phyloP scores from a whole-genome alignment of 2,329 filamentous ascomycete species.

The Shiraia bambusicola region DNA sequence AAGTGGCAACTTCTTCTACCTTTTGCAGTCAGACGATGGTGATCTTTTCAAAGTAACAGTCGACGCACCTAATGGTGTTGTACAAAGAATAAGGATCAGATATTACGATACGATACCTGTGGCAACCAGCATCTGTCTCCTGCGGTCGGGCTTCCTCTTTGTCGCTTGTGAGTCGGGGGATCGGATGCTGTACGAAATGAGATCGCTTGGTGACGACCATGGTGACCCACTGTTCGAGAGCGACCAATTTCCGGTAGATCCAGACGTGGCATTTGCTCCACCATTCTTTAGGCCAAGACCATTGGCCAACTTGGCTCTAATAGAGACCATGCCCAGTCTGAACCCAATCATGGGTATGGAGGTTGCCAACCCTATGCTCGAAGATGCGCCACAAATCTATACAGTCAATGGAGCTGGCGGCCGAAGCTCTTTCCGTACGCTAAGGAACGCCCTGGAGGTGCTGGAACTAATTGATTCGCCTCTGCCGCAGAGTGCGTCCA shows the following conservation, averaged over 20 bases:
- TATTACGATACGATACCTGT: slow-evolving; percentile 97
- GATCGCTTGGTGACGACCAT: slow-evolving; percentile 93
- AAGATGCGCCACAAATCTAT: slow-evolving; percentile 96
- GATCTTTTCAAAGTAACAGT: slow-evolving; percentile 96
- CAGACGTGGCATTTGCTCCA: slow-evolving; percentile 69
- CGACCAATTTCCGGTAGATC: slow-evolving; percentile 77
- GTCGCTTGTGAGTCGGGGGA: slow-evolving; percentile 91
- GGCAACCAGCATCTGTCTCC: slow-evolving; percentile 81
- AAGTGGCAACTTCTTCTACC: slow-evolving; percentile 88
- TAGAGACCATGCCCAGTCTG: slow-evolving; percentile 83
- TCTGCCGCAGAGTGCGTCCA: slow-evolving; percentile 81
- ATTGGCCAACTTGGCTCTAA: slow-evolving; percentile 78
- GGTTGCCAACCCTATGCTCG: slow-evolving; percentile 83
- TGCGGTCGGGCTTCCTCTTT: slow-evolving; percentile 95
- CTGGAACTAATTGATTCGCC: slow-evolving; percentile 95
- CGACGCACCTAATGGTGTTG: slow-evolving; percentile 69
- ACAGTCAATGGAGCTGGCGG: slow-evolving; percentile 86
- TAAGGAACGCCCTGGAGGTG: slow-evolving; percentile 91
- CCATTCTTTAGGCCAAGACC: slow-evolving; percentile 82
- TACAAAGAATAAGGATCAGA: slow-evolving; percentile 84
- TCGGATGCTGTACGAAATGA: slow-evolving; percentile 93
- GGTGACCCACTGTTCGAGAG: slow-evolving; percentile 85
- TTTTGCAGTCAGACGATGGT: slow-evolving; percentile 95
- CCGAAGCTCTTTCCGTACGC: slow-evolving; percentile 83
- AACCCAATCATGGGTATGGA: slow-evolving; percentile 91